A percentile compares a stretch with the other conserved stretches of the same genome.
Conservation (phyloP, 1,284 basidiomycete species). For the Afroboletus lepidellus region DNA sequence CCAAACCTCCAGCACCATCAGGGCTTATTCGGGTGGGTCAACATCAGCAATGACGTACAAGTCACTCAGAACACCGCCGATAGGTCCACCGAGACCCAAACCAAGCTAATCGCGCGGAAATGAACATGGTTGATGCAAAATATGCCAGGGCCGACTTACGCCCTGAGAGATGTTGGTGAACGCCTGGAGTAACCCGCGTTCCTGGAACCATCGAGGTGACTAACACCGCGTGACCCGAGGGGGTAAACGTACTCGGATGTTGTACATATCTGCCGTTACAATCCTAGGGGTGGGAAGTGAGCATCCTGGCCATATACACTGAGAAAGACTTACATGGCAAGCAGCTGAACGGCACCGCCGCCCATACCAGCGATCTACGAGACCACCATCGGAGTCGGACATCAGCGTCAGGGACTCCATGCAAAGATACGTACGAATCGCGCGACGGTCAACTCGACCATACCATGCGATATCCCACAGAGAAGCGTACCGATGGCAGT, state of each 20-base stretch:
- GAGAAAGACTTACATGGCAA: slow-evolving; percentile 18
- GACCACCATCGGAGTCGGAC: background rate
- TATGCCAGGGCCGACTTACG: slow-evolving; percentile 6
- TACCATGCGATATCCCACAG: slow-evolving; percentile 14
- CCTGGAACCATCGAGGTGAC: slow-evolving; percentile 6
- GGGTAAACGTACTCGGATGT: slow-evolving; percentile 13
- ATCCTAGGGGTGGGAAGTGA: slow-evolving; percentile 13
- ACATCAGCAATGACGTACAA: slow-evolving; percentile 11
- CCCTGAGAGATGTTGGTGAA: slow-evolving; percentile 15
- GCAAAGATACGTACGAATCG: slow-evolving; percentile 17
- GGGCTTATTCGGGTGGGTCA: background rate
- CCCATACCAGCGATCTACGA: slow-evolving; percentile 19
- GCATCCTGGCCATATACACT: background rate
- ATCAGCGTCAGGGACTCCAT: background rate
- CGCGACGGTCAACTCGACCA: slow-evolving; percentile 21
- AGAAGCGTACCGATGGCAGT: slow-evolving; percentile 15
- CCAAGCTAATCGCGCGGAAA: slow-evolving; percentile 10
- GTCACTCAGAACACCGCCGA: slow-evolving; percentile 22
- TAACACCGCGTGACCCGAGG: background rate
- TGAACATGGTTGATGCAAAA: background rate
- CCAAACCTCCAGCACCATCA: slow-evolving; percentile 16
- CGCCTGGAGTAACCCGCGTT: slow-evolving; percentile 21
- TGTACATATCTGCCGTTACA: slow-evolving; percentile 21
- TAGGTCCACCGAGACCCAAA: slow-evolving; percentile 20
- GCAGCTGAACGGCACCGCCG: slow-evolving; percentile 18